Base-by-base conservation (phyloP, 2,329 filamentous ascomycete species). In the Pochonia chlamydosporia region DNA sequence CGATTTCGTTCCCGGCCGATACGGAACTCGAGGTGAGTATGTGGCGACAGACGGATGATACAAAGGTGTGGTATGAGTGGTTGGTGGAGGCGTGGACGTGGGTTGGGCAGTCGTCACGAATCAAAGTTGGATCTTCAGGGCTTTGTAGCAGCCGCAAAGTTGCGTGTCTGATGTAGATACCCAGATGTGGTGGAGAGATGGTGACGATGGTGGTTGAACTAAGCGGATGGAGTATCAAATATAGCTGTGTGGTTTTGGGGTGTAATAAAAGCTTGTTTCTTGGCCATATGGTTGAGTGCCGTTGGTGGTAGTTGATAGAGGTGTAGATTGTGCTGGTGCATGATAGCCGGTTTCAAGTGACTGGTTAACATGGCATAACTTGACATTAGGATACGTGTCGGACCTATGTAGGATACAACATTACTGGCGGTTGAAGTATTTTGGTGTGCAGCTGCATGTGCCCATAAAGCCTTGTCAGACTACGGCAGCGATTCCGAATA, bases 1-100 rank as follows among this genome's bases (percentile, higher is more conserved):
- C 93, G 0, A 74, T 99, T 13, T 87, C 89, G 61, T 82, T 95
- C 55, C 92, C 93, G 0, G 86, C 89, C 48, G 82, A 89, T 54
- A 84, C 86, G 0, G 89, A 96, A 64, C 74, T 97, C 4, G 87
- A 95, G 56, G 82, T 96, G 31, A 93, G 84, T 63, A 96, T 99
- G 83, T 96, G 90, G 87, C 81, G 93, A 43, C 88, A 95, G 68
- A 97, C 93, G 1, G 92, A 99, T 61, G 89, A 96, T 63, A 82
- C 86, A 31, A 95, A 88, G 65, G 93, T 99, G 7, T 99, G 93
- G 95, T 99, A 99, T 65, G 93, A 99, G 65, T 99, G 93, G 93
- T 75, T 93, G 51, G 84, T 96, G 2, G 93, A 97, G 65, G 88
- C 87, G 10, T 96, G 84, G 65, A 78, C 75, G 18, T 84, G 79